Percentiles rank a stretch among this genome's conserved stretches.
Evolutionary conservation across 2,329 filamentous ascomycete species (phyloP).

Genomic region (Magnaporthiopsis incrustans): DNA sequence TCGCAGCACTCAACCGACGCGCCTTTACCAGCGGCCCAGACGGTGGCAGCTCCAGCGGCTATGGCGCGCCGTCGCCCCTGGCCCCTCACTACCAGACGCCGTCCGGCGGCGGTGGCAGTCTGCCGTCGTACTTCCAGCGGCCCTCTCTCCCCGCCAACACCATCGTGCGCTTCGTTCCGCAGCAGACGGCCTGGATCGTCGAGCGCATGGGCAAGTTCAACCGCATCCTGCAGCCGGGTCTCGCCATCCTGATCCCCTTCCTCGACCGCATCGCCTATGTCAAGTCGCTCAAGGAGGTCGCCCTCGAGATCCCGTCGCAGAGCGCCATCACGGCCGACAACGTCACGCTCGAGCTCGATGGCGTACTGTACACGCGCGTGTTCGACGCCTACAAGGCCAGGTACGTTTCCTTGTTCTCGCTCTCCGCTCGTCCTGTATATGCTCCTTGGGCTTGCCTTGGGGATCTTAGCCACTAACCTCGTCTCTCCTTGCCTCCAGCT

Average conservation of each 20-base stretch:
- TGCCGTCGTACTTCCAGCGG: constrained; percentile 74
- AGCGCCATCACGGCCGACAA: constrained; percentile 98
- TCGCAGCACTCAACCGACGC: not conserved
- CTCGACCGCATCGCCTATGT: constrained; percentile 96
- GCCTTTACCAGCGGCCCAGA: not conserved
- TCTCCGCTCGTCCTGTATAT: not conserved
- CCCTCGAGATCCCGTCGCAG: constrained; percentile 95
- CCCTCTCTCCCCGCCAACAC: constrained; percentile 81
- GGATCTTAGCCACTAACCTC: not conserved
- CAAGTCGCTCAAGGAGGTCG: constrained; percentile 91
- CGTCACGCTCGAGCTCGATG: constrained; percentile 91
- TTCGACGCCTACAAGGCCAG: constrained; percentile 98
- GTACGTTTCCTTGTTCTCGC: constrained; percentile 35
- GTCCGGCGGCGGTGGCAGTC: constrained; percentile 21
- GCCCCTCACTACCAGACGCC: constrained; percentile 14
- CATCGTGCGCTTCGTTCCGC: constrained; percentile 92
- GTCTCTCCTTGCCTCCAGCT: constrained; percentile 45
- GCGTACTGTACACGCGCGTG: constrained; percentile 88
- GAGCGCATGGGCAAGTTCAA: constrained; percentile 99
- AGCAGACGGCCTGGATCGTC: constrained; percentile 98
- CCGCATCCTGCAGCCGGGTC: constrained; percentile 82
- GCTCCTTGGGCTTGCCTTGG: not conserved
- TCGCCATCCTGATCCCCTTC: constrained; percentile 82
- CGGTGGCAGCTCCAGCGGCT: constrained; percentile 7
- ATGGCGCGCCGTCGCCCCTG: constrained; percentile 11